phyloP scores from a whole-genome alignment of 176 grass and related monocot species.

The Rhynchospora breviuscula region DNA sequence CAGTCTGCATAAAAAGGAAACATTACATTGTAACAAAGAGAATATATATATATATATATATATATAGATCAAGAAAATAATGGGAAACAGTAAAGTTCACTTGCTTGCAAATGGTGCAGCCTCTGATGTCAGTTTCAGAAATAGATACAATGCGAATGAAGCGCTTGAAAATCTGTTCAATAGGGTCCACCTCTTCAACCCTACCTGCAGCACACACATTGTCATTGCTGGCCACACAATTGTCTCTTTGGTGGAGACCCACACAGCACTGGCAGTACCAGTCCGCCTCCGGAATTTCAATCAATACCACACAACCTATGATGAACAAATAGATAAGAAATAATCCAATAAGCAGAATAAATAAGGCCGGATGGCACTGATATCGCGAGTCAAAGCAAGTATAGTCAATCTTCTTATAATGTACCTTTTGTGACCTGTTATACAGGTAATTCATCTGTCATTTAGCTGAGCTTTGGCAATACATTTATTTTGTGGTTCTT shows the following conservation, averaged over 20 bases:
- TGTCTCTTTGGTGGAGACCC: conserved; percentile 76
- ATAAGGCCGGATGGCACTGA: background rate
- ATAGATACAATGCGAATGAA: conserved; percentile 73
- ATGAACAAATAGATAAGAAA: conserved; percentile 31
- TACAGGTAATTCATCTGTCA: background rate
- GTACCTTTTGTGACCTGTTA: no score
- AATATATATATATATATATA: no score
- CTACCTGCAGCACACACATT: conserved; percentile 95
- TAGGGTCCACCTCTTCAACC: conserved; percentile 81
- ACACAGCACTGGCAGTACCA: conserved; percentile 95
- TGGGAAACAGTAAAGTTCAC: conserved; percentile 14
- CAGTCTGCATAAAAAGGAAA: conserved; percentile 39
- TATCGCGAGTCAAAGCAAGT: background rate
- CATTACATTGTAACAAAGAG: background rate
- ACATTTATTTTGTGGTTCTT: background rate
- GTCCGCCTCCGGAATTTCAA: conserved; percentile 37
- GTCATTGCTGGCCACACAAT: conserved; percentile 71
- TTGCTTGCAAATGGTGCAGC: conserved; percentile 86
- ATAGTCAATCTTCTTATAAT: background rate
- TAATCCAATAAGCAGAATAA: background rate
- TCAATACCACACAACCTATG: conserved; percentile 74
- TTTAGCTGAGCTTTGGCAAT: background rate
- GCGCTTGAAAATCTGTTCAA: conserved; percentile 80
- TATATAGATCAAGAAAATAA: background rate
- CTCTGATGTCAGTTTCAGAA: conserved; percentile 52